phyloP scores from a whole-genome alignment of 2,329 filamentous ascomycete species.

The Cercospora berteroae region DNA sequence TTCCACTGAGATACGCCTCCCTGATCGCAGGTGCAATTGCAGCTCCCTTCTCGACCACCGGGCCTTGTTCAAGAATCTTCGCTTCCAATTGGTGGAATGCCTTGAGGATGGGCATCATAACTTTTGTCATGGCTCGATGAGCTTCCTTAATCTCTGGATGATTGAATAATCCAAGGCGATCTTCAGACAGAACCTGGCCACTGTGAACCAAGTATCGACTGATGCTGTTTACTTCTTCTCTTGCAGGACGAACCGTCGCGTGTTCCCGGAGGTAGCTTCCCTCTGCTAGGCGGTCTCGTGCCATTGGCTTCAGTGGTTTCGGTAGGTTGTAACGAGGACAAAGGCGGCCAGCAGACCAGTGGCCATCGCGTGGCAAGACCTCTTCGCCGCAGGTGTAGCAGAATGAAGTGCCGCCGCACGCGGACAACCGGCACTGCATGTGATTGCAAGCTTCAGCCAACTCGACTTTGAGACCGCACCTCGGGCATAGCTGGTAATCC shows the following conservation, averaged over 20 bases:
- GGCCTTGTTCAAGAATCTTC: not conserved
- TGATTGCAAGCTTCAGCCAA: constrained; percentile 7
- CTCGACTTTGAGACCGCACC: not conserved
- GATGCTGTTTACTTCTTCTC: not conserved
- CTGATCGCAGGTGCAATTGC: not conserved
- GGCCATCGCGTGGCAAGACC: not conserved
- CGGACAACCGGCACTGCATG: not conserved
- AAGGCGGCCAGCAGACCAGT: not conserved
- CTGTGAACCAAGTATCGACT: not conserved
- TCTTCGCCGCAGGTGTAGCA: constrained; percentile 4
- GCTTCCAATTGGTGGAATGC: not conserved
- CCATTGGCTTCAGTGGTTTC: not conserved
- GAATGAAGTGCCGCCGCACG: not conserved
- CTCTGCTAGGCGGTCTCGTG: not conserved
- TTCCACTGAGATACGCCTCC: not conserved
- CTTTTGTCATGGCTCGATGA: not conserved
- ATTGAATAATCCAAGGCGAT: not conserved
- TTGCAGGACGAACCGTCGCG: not conserved
- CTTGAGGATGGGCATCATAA: not conserved
- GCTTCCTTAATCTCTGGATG: not conserved
- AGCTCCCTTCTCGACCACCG: not conserved
- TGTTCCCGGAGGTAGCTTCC: not conserved
- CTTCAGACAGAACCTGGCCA: not conserved
- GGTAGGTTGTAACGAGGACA: not conserved
- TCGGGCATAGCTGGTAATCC: not conserved